Base-by-base conservation (phyloP, 805 yeast genomes). In the Kodamaea jinghongensis region DNA sequence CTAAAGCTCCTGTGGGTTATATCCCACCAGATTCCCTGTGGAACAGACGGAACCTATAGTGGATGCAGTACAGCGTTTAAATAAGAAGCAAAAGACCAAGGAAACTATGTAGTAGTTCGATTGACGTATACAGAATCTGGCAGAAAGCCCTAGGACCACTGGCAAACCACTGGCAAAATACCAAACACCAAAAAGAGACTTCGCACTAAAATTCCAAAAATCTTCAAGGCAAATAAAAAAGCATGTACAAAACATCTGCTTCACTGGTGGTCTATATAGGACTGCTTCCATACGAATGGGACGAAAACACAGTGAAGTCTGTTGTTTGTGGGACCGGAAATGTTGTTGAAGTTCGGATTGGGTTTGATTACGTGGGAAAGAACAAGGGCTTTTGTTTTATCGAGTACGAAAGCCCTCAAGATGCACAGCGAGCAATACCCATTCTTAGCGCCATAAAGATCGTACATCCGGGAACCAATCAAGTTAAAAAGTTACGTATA, bases 261-360 rank as follows among this genome's bases (percentile, higher is more conserved):
- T 66, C 78, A 7, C 58, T 75, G 28, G 79, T 79, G 15, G 56
- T 81, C 14, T 81, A 76, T 49, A 48, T 81, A 10, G 87, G 86
- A 11, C 76, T 74, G 49, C 63, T 84, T 17, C 93, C 93, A 1
- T 74, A 73, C 47, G 81, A 80, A 45, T 85, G 93, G 93, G 79
- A 72, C 45, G 81, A 76, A 41, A 76, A 76, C 36, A 76, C 73
- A 11, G 66, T 84, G 26, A 75, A 79, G 38, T 76, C 72, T 6
- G 70, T 84, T 8, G 81, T 83, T 16, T 80, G 85, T 39, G 90
- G 90, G 1, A 71, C 85, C 7, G 93, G 93, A 1, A 75, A 76
- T 2, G 76, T 85, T 17, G 79, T 80, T 11, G 86, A 81, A 46
- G 82, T 83, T 6, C 71, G 86, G 48, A 58, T 82, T 60, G 71